A percentile compares a stretch with the other conserved stretches of the same genome.
These are phyloP conservation scores for Limnomonas spitsbergensis DNA, from an alignment of 139 green algal genomes.

Conservation along the genomic window DNA sequence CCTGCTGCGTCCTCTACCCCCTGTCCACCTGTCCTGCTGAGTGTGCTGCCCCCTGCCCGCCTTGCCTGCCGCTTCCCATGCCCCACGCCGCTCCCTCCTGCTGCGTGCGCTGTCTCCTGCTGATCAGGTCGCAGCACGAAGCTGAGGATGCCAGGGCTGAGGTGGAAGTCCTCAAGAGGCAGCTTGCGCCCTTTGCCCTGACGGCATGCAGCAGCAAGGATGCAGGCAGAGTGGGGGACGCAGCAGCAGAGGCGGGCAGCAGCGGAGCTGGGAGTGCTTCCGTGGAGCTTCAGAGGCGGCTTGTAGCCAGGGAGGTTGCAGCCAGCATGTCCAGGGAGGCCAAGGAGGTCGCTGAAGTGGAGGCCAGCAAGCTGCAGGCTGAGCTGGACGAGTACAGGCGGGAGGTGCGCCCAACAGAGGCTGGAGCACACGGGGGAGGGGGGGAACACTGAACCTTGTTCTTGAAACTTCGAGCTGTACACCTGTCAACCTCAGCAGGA, in stretches of 20 bases:
- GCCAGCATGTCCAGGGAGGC: background rate
- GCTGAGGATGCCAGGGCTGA: slow-evolving; percentile 11
- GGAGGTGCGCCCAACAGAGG: slow-evolving; percentile 19
- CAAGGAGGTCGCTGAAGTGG: slow-evolving; percentile 29
- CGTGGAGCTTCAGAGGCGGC: background rate
- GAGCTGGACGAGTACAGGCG: slow-evolving; percentile 29
- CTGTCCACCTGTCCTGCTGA: too few species aligned
- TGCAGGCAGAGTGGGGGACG: background rate
- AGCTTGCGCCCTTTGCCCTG: background rate
- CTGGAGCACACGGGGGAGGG: too few species aligned
- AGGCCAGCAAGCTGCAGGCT: slow-evolving; percentile 24
- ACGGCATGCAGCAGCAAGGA: background rate
- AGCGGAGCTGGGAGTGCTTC: background rate
- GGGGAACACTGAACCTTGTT: too few species aligned
- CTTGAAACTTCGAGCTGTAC: too few species aligned
- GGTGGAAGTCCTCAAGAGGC: background rate
- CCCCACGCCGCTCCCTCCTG: too few species aligned
- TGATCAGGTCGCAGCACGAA: background rate
- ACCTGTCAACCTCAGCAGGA: too few species aligned
- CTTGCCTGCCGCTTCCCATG: too few species aligned
- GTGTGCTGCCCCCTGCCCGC: too few species aligned
- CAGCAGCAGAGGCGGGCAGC: background rate
- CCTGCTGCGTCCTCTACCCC: too few species aligned
- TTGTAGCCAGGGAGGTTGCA: background rate
- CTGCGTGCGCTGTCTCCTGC: background rate